A percentile compares a stretch with the other conserved stretches of the same genome.
Evolutionary conservation across 2,329 filamentous ascomycete genomes (phyloP).

Genomic region (Aspergillus japonicus): DNA sequence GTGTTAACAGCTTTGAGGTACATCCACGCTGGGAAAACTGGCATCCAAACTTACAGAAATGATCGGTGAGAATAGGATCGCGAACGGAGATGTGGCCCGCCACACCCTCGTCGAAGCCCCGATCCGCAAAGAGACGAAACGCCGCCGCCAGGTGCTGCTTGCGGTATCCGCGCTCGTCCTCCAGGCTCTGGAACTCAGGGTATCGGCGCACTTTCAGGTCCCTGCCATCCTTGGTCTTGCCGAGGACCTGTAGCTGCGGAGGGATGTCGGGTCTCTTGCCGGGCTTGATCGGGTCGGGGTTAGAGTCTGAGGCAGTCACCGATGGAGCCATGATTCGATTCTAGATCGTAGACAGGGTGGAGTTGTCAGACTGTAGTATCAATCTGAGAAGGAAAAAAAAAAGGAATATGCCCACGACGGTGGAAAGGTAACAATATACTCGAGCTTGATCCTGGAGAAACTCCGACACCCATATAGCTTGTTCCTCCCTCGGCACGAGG

Average conservation of each 20-base stretch:
- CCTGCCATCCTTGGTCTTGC: background rate
- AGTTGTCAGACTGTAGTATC: too few relatives aligned
- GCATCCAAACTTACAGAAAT: constrained; percentile 32
- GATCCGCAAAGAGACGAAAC: constrained; percentile 27
- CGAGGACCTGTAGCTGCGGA: background rate
- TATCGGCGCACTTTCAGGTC: background rate
- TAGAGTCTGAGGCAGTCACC: background rate
- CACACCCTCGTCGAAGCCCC: constrained; percentile 20
- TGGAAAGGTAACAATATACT: too few relatives aligned
- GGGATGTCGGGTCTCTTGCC: background rate
- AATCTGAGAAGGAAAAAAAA: too few relatives aligned
- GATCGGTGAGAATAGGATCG: constrained; percentile 33
- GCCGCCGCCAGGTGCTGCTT: constrained; percentile 46
- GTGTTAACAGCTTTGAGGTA: too few relatives aligned
- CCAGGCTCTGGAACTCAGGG: background rate
- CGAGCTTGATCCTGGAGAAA: too few relatives aligned
- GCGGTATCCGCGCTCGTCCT: background rate
- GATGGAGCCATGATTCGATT: background rate
- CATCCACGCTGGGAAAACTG: too few relatives aligned
- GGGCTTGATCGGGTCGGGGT: background rate
- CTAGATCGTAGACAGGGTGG: background rate
- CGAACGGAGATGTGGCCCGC: constrained; percentile 47
- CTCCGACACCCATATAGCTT: too few relatives aligned
- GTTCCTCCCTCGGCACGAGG: too few relatives aligned
- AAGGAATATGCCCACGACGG: too few relatives aligned